A percentile compares a stretch with the other conserved stretches of the same genome.
Evolutionary conservation across 2,329 filamentous ascomycete genomes (phyloP).

Genomic region (Penicillium sp.): DNA sequence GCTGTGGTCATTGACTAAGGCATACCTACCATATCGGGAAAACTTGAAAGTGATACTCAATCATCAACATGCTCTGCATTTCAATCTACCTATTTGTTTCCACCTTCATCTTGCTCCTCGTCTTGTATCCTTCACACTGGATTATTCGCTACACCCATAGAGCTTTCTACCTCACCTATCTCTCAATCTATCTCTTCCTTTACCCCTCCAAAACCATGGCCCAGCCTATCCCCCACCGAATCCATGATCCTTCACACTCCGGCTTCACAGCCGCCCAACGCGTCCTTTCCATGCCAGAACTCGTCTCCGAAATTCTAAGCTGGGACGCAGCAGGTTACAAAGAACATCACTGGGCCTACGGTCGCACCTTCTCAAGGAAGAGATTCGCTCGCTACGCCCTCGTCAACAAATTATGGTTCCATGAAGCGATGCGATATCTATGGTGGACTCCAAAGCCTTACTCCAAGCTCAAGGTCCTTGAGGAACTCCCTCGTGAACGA

Average conservation of each 20-base stretch:
- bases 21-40: neutral
- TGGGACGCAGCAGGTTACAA: slow-evolving; percentile 1
- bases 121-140: neutral
- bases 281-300: slow-evolving; percentile 1
- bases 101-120: neutral
- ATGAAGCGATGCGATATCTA: slow-evolving; percentile 1
- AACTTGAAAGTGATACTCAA: neutral
- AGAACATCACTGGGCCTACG: neutral
- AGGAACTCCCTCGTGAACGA: neutral
- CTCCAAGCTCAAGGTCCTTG: neutral
- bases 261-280: neutral
- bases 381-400: neutral
- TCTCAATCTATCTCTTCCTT: neutral
- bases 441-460: neutral
- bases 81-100: neutral
- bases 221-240: neutral
- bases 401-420: neutral
- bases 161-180: no score
- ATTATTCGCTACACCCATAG: neutral
- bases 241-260: neutral
- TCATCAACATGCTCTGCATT: neutral
- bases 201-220: neutral
- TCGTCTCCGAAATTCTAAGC: neutral
- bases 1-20: neutral
- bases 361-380: neutral